Conservation (phyloP, 331 rosid genomes). For the Quercus lobata region DNA sequence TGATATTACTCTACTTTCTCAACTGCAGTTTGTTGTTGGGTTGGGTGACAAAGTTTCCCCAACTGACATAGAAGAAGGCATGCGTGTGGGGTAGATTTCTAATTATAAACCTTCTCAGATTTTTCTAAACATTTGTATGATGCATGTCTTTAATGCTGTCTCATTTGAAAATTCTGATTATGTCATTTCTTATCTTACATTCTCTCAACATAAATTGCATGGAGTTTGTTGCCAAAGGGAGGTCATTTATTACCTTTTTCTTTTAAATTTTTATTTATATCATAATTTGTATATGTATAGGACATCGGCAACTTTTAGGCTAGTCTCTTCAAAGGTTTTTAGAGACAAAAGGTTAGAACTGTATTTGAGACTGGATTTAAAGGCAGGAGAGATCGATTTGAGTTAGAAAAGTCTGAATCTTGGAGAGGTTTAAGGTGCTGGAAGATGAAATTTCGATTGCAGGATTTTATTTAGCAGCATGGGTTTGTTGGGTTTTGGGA, state of each 20-base stretch:
- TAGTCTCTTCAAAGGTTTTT: not conserved
- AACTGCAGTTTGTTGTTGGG: slow-evolving; percentile 90
- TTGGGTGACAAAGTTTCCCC: slow-evolving; percentile 99
- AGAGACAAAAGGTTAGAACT: not conserved
- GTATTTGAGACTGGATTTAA: not conserved
- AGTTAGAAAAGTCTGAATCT: not conserved
- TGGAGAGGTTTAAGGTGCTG: not conserved
- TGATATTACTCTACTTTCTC: slow-evolving; percentile 30
- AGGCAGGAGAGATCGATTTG: not conserved
- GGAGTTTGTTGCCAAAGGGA: not conserved
- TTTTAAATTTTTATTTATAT: not conserved
- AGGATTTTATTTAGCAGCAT: not conserved
- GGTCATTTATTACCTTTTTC: not conserved
- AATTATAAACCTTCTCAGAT: not conserved
- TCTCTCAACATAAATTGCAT: not conserved
- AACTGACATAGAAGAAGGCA: slow-evolving; percentile 97
- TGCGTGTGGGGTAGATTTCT: slow-evolving; percentile 93
- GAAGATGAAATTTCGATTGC: not conserved
- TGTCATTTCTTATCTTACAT: not conserved
- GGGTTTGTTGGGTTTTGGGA: not conserved
- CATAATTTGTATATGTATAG: not conserved
- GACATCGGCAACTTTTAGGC: not conserved
- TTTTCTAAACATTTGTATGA: not conserved
- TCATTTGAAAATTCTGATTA: not conserved
- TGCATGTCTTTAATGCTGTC: not conserved